These are phyloP conservation scores for Neurospora cerealis DNA, from an alignment of 495 filamentous ascomycete genomes.

Conservation along the genomic window DNA sequence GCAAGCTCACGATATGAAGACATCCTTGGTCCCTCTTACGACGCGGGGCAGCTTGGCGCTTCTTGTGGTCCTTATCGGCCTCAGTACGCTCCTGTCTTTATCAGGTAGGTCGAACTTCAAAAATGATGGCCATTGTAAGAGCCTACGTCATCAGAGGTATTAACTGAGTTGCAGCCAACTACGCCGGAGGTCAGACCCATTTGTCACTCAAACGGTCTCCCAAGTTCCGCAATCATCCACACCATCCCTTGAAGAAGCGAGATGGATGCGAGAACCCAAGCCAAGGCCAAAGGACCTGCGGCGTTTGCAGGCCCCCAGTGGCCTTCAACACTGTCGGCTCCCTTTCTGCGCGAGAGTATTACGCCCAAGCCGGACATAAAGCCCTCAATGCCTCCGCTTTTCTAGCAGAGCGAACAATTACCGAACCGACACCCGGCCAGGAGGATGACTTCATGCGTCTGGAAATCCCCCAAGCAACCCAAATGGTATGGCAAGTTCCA, in stretches of 20 bases:
- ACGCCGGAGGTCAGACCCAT: neutral
- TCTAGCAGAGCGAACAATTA: no score
- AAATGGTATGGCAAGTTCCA: no score
- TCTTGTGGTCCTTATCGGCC: no score
- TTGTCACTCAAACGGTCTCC: neutral
- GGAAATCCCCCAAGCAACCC: no score
- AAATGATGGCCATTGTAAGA: neutral
- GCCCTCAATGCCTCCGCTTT: no score
- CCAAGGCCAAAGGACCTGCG: neutral
- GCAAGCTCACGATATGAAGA: no score
- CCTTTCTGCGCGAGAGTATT: no score
- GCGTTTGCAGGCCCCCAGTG: neutral
- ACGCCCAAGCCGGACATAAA: no score
- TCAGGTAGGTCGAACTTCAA: neutral
- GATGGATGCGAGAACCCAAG: neutral
- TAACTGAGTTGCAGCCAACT: neutral
- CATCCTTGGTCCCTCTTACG: no score
- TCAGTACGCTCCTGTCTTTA: neutral
- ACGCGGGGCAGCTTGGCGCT: no score
- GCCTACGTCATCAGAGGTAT: neutral
- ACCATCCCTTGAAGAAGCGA: neutral
- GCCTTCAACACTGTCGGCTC: neutral
- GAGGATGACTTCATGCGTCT: no score
- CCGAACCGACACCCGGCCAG: no score
- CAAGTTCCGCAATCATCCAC: neutral